Evolutionary conservation across 805 yeast genomes (phyloP).

Genomic region (Yarrowia deformans): DNA sequence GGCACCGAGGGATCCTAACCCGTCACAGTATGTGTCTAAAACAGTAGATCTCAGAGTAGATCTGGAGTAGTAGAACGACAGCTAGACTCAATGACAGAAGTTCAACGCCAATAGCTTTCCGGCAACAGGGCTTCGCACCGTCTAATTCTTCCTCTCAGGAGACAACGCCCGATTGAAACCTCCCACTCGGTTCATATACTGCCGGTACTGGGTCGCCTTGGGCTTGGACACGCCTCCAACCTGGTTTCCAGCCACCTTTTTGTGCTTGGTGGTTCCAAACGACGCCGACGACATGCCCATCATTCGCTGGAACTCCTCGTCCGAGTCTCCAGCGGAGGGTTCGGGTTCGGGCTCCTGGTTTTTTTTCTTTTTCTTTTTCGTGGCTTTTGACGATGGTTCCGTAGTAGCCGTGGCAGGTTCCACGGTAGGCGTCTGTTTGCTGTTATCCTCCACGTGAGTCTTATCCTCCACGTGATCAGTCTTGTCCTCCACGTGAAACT

Average conservation of each 20-base stretch:
- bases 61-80: no score
- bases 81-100: no score
- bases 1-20: no score
- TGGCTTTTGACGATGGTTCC: neutral
- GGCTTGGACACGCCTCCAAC: constrained; percentile 50
- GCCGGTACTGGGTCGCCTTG: constrained; percentile 51
- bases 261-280: constrained; percentile 54
- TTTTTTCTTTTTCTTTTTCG: neutral
- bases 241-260: constrained; percentile 52
- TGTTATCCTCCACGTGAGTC: no score
- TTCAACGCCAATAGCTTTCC: no score
- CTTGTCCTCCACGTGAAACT: neutral
- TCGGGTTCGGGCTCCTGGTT: neutral
- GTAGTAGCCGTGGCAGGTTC: no score
- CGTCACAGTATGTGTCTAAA: no score
- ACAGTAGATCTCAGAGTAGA: no score
- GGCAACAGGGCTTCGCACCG: neutral
- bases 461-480: no score
- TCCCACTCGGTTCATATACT: constrained; percentile 54
- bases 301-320: constrained; percentile 50
- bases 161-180: constrained; percentile 55
- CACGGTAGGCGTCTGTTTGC: no score
- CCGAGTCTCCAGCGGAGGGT: constrained; percentile 30
- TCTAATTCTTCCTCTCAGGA: constrained; percentile 43
- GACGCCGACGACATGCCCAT: constrained; percentile 56